phyloP scores from a whole-genome alignment of 208 protist species.

The Leishmania lainsoni region DNA sequence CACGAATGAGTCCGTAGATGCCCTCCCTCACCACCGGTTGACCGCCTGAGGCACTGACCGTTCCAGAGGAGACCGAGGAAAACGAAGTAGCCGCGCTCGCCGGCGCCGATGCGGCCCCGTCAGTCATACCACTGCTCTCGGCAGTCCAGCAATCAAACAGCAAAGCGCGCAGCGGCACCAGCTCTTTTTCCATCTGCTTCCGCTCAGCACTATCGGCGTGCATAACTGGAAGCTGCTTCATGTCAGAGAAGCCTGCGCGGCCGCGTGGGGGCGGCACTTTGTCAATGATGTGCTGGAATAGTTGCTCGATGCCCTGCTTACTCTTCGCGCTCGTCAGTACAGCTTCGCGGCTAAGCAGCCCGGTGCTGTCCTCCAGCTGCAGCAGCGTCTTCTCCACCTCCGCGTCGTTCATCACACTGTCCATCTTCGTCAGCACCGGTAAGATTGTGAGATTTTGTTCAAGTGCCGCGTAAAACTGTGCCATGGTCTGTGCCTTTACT shows the following conservation, averaged over 20 bases:
- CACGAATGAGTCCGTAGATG: conserved; percentile 84
- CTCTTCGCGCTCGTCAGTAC: conserved; percentile 93
- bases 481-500: conserved; percentile 96
- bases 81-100: conserved; percentile 3
- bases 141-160: conserved; percentile 96
- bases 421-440: conserved; percentile 91
- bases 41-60: conserved; percentile 11
- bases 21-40: conserved; percentile 35
- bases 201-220: conserved; percentile 56
- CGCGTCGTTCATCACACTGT: conserved; percentile 73
- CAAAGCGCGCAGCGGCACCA: conserved; percentile 92
- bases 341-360: conserved; percentile 83
- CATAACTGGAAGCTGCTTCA: conserved; percentile 71
- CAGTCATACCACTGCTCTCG: conserved; percentile 88
- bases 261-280: conserved; percentile 82
- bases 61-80: neutral
- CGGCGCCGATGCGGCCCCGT: conserved; percentile 16
- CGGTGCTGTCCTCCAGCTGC: conserved; percentile 90
- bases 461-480: conserved; percentile 95
- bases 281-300: conserved; percentile 93
- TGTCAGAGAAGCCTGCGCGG: conserved; percentile 71
- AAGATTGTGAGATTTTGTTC: conserved; percentile 88
- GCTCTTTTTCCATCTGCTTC: conserved; percentile 46
- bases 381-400: conserved; percentile 68
- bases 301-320: conserved; percentile 81